Base-by-base conservation (phyloP, 176 grass and related monocot species). In the Aegilops sharonensis region DNA sequence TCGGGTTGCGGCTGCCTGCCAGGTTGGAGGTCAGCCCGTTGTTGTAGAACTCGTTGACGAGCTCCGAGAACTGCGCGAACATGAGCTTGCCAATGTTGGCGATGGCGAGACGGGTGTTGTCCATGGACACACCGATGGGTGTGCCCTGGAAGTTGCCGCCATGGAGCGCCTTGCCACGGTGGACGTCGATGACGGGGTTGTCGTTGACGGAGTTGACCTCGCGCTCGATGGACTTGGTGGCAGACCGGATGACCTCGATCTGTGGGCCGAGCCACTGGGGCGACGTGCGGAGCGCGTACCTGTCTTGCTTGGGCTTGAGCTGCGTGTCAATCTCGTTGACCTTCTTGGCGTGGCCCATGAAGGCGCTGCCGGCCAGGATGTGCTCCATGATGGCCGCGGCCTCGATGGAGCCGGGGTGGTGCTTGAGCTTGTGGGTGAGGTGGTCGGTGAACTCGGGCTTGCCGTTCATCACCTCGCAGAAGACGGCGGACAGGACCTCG, bases 161-260 rank as follows among this genome's bases (percentile, higher is more conserved):
- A 47, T 98, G 95, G 39, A 98, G 95, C 8, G 95, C 95, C 81
- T 92, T 88, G 73, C 92, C 89, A 10, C 96, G 82, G 81, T 92
- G 85, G 47, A 95, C 96, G 76, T 98, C 96, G 82, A 98, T 98
- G 61, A 98, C 85, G 0, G 96, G 96, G 86, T 98, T 98, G 84
- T 98, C 96, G 37, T 98, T 98, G 36, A 98, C 96, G 15, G 96
- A 98, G 88, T 98, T 98, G 87, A 98, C 93, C 88, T 98, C 96
- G 13, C 96, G 90, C 86, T 98, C 96, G 85, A 98, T 98, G 31
- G 96, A 94, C 77, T 95, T 95, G 85, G 95, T 98, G 68, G 95
- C 93, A 1, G 86, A 60, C 17, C 95, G 87, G 89, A 98, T 87
- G 80, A 98, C 95, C 80, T 98, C 95, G 54, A 98, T 90, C 89